phyloP scores from a whole-genome alignment of 202 grass and related monocot genomes.

The Schoenoplectus triqueter region DNA sequence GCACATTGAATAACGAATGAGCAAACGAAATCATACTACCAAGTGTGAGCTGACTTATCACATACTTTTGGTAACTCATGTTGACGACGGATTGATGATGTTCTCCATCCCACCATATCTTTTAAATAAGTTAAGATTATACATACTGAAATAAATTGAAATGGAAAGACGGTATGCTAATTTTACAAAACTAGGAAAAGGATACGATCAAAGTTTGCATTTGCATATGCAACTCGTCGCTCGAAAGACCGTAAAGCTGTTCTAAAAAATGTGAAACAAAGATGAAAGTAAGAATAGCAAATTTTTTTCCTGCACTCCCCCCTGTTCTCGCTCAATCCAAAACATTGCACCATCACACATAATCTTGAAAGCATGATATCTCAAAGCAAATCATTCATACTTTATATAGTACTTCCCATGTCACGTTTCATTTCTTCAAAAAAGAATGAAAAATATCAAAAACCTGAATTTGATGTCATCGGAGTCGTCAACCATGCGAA shows the following conservation, averaged over 20 bases:
- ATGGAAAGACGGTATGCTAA: conserved; percentile 7
- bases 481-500: conserved; percentile 88
- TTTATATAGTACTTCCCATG: background rate
- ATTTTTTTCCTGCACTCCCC: background rate
- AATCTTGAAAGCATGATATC: conserved; percentile 25
- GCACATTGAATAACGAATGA: conserved; percentile 33
- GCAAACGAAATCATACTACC: conserved; percentile 35
- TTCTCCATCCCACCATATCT: conserved; percentile 99
- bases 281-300: conserved; percentile 7
- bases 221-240: conserved; percentile 95
- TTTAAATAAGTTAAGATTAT: conserved; percentile 39
- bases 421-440: background rate
- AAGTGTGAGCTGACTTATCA: conserved; percentile 28
- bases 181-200: conserved; percentile 40
- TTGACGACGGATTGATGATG: conserved; percentile 93
- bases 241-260: conserved; percentile 87
- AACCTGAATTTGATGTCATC: conserved; percentile 94
- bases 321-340: background rate
- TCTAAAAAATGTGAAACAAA: conserved; percentile 56
- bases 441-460: conserved; percentile 29
- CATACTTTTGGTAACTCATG: conserved; percentile 91
- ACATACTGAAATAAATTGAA: conserved; percentile 16
- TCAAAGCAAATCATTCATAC: background rate
- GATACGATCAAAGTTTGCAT: conserved; percentile 99
- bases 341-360: background rate